These are phyloP conservation scores for Gracilariopsis chorda DNA, from an alignment of 23 red algal species.

Conservation along the genomic window DNA sequence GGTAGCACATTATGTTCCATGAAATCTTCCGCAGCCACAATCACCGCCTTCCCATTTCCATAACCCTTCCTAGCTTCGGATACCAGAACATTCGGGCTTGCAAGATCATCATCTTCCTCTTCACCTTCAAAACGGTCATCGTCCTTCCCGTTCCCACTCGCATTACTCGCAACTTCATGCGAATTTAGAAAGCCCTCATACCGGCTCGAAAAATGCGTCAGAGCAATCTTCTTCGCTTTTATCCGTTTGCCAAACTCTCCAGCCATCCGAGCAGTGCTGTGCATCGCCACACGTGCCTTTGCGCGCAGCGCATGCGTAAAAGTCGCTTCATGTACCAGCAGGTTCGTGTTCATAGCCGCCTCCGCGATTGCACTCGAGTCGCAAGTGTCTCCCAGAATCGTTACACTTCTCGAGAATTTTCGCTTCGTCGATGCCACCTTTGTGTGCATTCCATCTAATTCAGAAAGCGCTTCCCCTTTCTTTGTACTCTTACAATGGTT, in stretches of 20 bases:
- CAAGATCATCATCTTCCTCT: constrained; percentile 55
- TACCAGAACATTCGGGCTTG: constrained; percentile 6
- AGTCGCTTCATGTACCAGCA: constrained; percentile 93
- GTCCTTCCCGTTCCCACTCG: neutral
- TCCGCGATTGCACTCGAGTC: constrained; percentile 63
- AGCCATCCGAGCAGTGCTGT: constrained; percentile 94
- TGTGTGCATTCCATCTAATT: neutral
- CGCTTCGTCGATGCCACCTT: neutral
- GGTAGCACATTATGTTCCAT: constrained; percentile 59
- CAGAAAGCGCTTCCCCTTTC: neutral
- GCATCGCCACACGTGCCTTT: constrained; percentile 66
- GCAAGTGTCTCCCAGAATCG: constrained; percentile 85
- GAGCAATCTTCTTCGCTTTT: constrained; percentile 56
- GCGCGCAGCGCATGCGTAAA: constrained; percentile 51
- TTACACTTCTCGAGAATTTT: constrained; percentile 47
- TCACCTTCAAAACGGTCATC: neutral
- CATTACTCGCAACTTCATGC: neutral
- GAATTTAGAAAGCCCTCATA: constrained; percentile 53
- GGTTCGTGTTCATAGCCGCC: constrained; percentile 51
- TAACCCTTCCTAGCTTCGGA: constrained; percentile 27
- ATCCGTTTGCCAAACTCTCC: constrained; percentile 77
- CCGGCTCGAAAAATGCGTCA: constrained; percentile 93
- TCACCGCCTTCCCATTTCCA: neutral
- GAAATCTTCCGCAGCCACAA: constrained; percentile 62
- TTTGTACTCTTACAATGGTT: too few species aligned